A percentile compares a stretch with the other conserved stretches of the same genome.
phyloP scores from a whole-genome alignment of 371 early-diverging fungal genomes.

The Mortierella sp. region DNA sequence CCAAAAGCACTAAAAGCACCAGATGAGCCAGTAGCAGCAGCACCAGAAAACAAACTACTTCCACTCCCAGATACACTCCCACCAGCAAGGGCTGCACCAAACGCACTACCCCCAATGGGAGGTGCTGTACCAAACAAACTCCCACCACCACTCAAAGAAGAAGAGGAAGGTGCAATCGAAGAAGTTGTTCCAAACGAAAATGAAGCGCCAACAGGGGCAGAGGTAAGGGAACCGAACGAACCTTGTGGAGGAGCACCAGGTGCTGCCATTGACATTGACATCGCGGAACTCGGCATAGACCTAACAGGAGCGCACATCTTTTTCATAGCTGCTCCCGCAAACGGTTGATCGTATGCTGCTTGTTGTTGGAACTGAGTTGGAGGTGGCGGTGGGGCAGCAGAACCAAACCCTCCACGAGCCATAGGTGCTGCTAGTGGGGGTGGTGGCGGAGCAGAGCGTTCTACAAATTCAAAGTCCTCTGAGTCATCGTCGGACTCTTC shows the following conservation, averaged over 20 bases:
- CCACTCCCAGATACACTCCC: background rate
- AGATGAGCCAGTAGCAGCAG: too few species aligned
- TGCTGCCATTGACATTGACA: too few species aligned
- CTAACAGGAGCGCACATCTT: background rate
- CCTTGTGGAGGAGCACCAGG: background rate
- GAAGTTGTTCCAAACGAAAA: background rate
- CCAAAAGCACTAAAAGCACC: too few species aligned
- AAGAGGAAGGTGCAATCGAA: background rate
- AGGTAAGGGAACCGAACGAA: background rate
- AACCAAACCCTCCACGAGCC: too few species aligned
- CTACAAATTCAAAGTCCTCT: conserved; percentile 14
- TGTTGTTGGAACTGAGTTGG: too few species aligned
- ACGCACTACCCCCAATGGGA: background rate
- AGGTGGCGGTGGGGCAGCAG: background rate
- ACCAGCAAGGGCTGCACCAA: background rate
- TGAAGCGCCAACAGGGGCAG: background rate
- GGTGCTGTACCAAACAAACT: background rate
- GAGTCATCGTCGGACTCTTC: background rate
- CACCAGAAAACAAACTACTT: too few species aligned
- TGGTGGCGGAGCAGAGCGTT: background rate
- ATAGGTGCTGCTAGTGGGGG: background rate
- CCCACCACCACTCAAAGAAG: background rate
- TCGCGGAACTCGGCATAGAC: background rate
- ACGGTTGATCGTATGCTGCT: background rate
- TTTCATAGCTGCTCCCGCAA: too few species aligned